Base-by-base conservation (phyloP, 257 asterid genomes). In the Vinca minor region DNA sequence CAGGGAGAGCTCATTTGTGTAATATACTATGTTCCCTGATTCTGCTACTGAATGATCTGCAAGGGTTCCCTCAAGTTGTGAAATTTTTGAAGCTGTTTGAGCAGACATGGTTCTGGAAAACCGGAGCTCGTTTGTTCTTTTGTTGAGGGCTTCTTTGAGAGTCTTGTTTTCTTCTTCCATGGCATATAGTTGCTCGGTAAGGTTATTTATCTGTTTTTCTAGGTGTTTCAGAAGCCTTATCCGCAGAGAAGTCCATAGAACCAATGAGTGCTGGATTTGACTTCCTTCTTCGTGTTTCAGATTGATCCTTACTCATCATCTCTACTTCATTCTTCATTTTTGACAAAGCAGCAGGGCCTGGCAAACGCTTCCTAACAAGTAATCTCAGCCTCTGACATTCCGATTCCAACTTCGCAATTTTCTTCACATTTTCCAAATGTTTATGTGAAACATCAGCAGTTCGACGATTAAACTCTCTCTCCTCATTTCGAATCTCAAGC, bases 401-500 rank as follows among this genome's bases (percentile, higher is more conserved):
- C 5, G 83, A 77, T 62, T 85, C 95, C 77, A 89, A 50, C 55
- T 81, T 84, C 0, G 86, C 83, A 41, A 84, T 78, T 61, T 67
- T 91, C 69, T 81, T 83, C 0, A 66, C 81, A 61, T 83, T 83
- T 73, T 84, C 96, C 69, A 72, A 74, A 58, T 86, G 82, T 70
- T 69, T 87, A 34, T 82, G 85, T 44, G 84, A 75, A 63, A 70
- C 76, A 28, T 83, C 95, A 70, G 89, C 80, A 47, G 84, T 73
- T 68, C 95, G 85, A 31, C 80, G 78, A 66, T 73, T 82, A 69
- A 79, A 78, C 72, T 91, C 96, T 65, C 90, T 81, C 82, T 91
- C 98, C 77, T 88, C 96, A 26, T 78, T 91, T 62, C 96, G 79
- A 71, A 91, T 84, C 64, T 84, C 90, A 29, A 80, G 88, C 79